phyloP scores from a whole-genome alignment of 2,329 filamentous ascomycete species.

The Botrytis fabae region DNA sequence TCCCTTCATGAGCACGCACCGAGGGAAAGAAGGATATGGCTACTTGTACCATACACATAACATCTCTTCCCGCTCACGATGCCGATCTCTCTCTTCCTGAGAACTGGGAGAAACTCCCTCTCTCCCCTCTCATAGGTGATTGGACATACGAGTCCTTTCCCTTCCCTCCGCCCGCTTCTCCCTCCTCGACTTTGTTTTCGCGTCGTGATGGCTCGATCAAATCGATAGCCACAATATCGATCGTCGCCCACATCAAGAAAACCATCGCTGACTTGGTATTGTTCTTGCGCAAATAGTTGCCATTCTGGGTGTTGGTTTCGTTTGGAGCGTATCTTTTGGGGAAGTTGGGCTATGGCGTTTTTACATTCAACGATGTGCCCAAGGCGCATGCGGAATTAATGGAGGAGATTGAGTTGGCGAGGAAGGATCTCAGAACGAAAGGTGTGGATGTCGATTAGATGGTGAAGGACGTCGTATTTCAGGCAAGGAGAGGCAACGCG shows the following conservation, averaged over 20 bases:
- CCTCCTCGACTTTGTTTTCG: constrained; percentile 20
- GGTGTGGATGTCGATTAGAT: constrained; percentile 60
- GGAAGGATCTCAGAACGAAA: constrained; percentile 68
- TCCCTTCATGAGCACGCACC: constrained; percentile 14
- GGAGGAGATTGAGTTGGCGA: constrained; percentile 76
- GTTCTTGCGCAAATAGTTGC: constrained; percentile 59
- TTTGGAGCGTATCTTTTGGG: constrained; percentile 91
- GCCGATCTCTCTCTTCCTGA: constrained; percentile 1
- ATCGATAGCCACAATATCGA: constrained; percentile 16
- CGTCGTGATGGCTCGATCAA: constrained; percentile 18
- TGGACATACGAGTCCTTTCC: constrained; percentile 23
- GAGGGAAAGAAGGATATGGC: constrained; percentile 18
- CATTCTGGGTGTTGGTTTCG: constrained; percentile 87
- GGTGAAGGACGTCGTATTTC: not conserved
- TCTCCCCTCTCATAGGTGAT: not conserved
- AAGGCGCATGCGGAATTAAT: constrained; percentile 88
- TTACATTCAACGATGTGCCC: constrained; percentile 96
- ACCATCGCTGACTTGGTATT: constrained; percentile 19
- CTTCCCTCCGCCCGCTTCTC: constrained; percentile 15
- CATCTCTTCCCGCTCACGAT: not conserved
- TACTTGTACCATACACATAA: constrained; percentile 11
- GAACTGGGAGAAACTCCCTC: constrained; percentile 11
- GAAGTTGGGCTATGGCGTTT: constrained; percentile 86
- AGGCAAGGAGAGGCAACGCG: not conserved
- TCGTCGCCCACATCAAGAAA: constrained; percentile 21